A percentile compares a stretch with the other conserved stretches of the same genome.
Conservation (phyloP, 1,284 basidiomycete species). For the Cryptococcus jaspeensis region DNA sequence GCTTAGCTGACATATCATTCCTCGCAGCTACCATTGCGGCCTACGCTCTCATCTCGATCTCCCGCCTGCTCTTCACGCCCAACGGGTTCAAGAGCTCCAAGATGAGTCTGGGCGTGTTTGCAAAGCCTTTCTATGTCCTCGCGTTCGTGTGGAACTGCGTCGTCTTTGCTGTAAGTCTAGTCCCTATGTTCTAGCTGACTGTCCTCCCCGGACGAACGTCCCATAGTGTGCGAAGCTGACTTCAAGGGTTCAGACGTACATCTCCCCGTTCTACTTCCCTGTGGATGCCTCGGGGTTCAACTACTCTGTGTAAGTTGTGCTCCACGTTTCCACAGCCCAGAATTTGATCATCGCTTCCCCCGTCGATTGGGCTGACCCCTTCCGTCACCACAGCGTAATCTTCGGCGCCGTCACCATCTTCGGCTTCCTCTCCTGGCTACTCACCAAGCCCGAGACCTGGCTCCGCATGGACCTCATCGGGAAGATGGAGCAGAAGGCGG, state of each 20-base stretch:
- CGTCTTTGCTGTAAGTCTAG: constrained; percentile 61
- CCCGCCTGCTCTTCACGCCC: constrained; percentile 72
- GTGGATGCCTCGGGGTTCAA: constrained; percentile 71
- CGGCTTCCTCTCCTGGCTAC: constrained; percentile 2
- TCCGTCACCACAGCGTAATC: constrained; percentile 1
- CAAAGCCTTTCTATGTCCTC: constrained; percentile 65
- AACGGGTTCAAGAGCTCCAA: constrained; percentile 66
- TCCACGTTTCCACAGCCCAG: too few relatives aligned
- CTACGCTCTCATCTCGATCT: constrained; percentile 70
- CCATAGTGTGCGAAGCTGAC: too few relatives aligned
- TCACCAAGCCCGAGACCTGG: constrained; percentile 8
- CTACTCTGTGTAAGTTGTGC: constrained; percentile 39
- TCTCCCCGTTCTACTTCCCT: constrained; percentile 77
- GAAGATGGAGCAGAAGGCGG: constrained; percentile 2
- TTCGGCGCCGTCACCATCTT: constrained; percentile 8
- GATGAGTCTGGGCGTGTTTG: constrained; percentile 66
- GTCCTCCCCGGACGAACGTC: neutral
- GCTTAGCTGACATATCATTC: constrained; percentile 59
- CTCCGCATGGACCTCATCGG: neutral
- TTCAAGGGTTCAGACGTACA: neutral
- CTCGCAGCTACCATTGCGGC: constrained; percentile 60
- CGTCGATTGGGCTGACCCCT: neutral
- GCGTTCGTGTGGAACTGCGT: constrained; percentile 69
- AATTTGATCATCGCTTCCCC: too few relatives aligned
- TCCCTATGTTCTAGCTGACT: too few relatives aligned